These are phyloP conservation scores for Thermomucor indicae-seudaticae DNA, from an alignment of 371 early-diverging fungal species.

Conservation along the genomic window DNA sequence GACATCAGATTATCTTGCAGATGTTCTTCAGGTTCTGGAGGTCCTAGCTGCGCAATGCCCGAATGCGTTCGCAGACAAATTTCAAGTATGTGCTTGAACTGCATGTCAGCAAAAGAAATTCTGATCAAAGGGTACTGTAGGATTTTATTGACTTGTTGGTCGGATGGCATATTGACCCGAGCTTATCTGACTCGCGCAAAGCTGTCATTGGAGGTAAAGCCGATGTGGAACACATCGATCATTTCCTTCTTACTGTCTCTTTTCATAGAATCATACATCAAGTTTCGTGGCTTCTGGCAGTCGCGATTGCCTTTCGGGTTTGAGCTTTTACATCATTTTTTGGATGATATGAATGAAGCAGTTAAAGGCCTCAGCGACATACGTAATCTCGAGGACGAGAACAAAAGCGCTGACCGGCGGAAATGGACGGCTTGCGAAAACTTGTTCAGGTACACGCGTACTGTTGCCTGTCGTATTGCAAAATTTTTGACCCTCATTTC, in stretches of 20 bases:
- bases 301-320: conserved; percentile 29
- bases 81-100: conserved; percentile 36
- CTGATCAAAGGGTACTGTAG: too few relatives aligned
- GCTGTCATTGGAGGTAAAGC: conserved; percentile 39
- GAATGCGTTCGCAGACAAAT: conserved; percentile 24
- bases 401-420: conserved; percentile 4
- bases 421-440: conserved; percentile 18
- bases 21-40: conserved; percentile 18
- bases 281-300: conserved; percentile 19
- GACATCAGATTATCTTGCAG: conserved; percentile 27
- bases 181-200: conserved; percentile 33
- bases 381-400: not conserved
- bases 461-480: not conserved
- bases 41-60: conserved; percentile 22
- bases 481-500: not conserved
- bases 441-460: conserved; percentile 16
- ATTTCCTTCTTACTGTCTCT: not conserved
- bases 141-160: conserved; percentile 62
- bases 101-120: too few relatives aligned
- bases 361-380: conserved; percentile 4
- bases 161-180: conserved; percentile 65
- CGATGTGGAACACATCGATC: not conserved
- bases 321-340: conserved; percentile 48
- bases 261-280: conserved; percentile 10
- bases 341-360: conserved; percentile 31